Conservation (phyloP, 1,284 basidiomycete species). For the Omphalotus olearius region DNA sequence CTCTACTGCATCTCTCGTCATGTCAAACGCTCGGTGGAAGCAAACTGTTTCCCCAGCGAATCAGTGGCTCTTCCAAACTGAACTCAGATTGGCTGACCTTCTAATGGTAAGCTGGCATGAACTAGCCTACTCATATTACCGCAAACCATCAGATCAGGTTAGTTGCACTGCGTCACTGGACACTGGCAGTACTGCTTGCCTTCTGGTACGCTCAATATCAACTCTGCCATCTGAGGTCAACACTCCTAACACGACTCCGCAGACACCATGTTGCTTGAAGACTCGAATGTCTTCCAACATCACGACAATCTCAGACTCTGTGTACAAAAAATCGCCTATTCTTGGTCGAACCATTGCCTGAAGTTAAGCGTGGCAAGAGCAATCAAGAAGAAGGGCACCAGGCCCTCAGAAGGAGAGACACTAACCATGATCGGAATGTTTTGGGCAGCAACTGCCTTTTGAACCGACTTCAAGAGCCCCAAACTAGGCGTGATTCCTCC, state of each 20-base stretch:
- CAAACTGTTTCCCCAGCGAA: constrained; percentile 49
- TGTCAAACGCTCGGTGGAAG: constrained; percentile 82
- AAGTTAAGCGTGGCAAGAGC: background rate
- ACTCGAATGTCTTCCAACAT: constrained; percentile 69
- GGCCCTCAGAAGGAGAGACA: background rate
- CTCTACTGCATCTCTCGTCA: constrained; percentile 53
- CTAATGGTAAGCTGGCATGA: constrained; percentile 53
- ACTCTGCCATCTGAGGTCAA: constrained; percentile 57
- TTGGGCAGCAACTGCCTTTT: constrained; percentile 30
- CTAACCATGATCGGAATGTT: constrained; percentile 60
- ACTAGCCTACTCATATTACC: constrained; percentile 51
- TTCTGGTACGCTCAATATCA: constrained; percentile 48
- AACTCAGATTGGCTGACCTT: constrained; percentile 41
- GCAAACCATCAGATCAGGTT: background rate
- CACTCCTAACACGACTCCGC: constrained; percentile 70
- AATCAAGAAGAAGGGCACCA: no score
- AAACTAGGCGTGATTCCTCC: constrained; percentile 78
- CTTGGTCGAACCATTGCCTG: constrained; percentile 80
- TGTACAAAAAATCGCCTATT: constrained; percentile 73
- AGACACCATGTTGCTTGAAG: constrained; percentile 53
- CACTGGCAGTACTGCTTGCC: constrained; percentile 30
- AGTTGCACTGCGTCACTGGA: background rate
- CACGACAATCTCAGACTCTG: constrained; percentile 55
- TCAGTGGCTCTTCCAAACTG: constrained; percentile 4
- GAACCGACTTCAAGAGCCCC: constrained; percentile 60